Evolutionary conservation across 2,329 filamentous ascomycete species (phyloP), one percentile per base, ranked within the genome.

Genomic region (Fusarium sp.): DNA sequence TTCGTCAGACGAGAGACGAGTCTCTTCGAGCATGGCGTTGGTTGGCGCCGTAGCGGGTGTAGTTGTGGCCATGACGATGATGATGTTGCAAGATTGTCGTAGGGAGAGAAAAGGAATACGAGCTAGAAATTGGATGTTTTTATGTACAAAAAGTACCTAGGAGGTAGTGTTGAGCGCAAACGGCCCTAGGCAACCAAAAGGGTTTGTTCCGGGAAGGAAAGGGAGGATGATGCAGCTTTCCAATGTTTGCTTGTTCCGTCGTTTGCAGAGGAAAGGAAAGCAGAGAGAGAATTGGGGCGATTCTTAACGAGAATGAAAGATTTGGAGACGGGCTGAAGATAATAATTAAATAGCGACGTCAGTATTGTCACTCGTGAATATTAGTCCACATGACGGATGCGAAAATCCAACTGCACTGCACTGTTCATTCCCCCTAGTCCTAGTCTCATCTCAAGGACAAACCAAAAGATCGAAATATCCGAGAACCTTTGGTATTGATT

Each of bases 1-100:
- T 54, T 78, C 73, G 23, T 75, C 77, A 15, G 72, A 58, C 15
- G 77, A 78, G 43, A 74, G 67, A 62, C 60, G 71, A 63, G 65
- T 73, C 29, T 74, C 68, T 28, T 75, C 69, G n/a, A 63, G 15
- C 54, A 53, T 48, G 55, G 62, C 57, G 38, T 60, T 50, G 20
- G 68, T 63, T 28, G 72, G 60, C 50, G 63, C 68, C 59, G 57
- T 46, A 18, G 58, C 50, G 11, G 60, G 54, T 23, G 56, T 66
- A n/a, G 61, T 66, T 8, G 68, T 62, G 20, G 65, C 57, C 65
- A 71, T 71, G 39, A 13, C 71, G 39, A 13, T 21, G 31, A 18
- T n/a, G n/a, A 11, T 56, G 37, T 23, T 23, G 21, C 21, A 24
- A 18, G 9, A 41, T n/a, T 8, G 18, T 28, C 3, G 28, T 20